phyloP scores from a whole-genome alignment of 2,329 filamentous ascomycete genomes.

The Ilyonectria sp. region DNA sequence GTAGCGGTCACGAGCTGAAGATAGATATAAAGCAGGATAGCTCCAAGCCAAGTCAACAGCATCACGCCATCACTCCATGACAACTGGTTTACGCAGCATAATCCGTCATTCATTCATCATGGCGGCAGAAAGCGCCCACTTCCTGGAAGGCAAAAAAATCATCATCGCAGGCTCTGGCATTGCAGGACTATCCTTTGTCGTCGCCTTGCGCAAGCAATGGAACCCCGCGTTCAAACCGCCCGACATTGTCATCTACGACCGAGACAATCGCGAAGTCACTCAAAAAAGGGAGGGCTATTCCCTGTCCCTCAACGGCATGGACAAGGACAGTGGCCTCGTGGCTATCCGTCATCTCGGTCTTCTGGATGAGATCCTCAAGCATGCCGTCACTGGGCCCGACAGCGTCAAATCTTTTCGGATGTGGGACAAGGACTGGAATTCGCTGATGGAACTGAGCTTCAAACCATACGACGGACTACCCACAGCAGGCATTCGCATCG shows the following conservation, averaged over 20 bases:
- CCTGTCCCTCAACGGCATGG: conserved; percentile 18
- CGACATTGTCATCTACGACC: conserved; percentile 20
- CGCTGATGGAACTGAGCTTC: conserved; percentile 7
- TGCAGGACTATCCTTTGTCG: conserved; percentile 13
- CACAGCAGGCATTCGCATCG: conserved; percentile 17
- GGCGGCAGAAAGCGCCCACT: not conserved
- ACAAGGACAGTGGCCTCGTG: conserved; percentile 19
- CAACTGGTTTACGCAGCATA: too few relatives aligned
- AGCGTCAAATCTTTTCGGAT: conserved; percentile 16
- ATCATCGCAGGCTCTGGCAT: conserved; percentile 22
- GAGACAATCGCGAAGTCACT: conserved; percentile 7
- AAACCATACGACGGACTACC: conserved; percentile 16
- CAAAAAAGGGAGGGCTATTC: conserved; percentile 17
- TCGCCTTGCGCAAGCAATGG: conserved; percentile 15
- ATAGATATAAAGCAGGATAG: too few relatives aligned
- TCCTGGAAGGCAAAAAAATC: conserved; percentile 22
- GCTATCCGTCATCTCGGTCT: conserved; percentile 15
- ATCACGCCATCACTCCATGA: too few relatives aligned
- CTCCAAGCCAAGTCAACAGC: too few relatives aligned
- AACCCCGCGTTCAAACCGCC: conserved; percentile 5
- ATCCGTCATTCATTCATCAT: not conserved
- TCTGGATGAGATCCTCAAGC: conserved; percentile 11
- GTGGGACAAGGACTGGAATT: conserved; percentile 26
- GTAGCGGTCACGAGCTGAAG: too few relatives aligned
- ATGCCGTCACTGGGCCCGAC: conserved; percentile 4